Evolutionary conservation across 352 stramenopile genomes (phyloP).

Genomic region (Pythium dissimile): DNA sequence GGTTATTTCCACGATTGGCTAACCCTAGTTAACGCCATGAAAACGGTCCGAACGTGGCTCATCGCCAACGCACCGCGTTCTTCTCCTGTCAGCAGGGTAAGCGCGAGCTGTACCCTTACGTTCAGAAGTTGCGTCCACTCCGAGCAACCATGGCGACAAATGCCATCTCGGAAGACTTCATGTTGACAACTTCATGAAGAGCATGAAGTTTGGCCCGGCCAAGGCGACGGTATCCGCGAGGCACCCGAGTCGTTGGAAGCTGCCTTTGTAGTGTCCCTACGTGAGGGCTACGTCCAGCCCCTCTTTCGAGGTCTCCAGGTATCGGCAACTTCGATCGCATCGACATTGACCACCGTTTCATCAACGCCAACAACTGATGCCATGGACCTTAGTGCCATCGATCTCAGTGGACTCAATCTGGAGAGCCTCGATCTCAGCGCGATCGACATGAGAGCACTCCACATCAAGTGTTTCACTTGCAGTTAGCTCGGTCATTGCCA

Average conservation of each 20-base stretch:
- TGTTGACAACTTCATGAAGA: not conserved
- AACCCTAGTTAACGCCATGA: not conserved
- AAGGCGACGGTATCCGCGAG: conserved; percentile 1
- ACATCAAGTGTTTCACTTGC: conserved; percentile 13
- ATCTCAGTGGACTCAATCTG: conserved; percentile 2
- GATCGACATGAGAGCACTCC: conserved; percentile 5
- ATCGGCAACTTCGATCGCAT: not conserved
- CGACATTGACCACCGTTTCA: not conserved
- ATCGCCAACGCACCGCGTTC: conserved; percentile 21
- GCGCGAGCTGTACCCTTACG: conserved; percentile 9
- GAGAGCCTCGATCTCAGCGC: not conserved
- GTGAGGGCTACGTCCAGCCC: not conserved
- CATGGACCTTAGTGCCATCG: not conserved
- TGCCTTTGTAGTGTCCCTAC: not conserved
- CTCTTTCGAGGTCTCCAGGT: not conserved
- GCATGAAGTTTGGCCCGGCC: not conserved
- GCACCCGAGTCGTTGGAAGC: not conserved
- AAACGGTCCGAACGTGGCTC: conserved; percentile 17
- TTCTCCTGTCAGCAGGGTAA: conserved; percentile 21
- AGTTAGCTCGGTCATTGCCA: conserved; percentile 8
- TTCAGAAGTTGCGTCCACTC: conserved; percentile 20
- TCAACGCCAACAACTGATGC: not conserved
- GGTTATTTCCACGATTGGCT: conserved; percentile 12
- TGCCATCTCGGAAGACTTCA: not conserved
- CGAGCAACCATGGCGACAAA: not conserved